Base-by-base conservation (phyloP, 441 rosid genomes). In the Eruca vesicaria region DNA sequence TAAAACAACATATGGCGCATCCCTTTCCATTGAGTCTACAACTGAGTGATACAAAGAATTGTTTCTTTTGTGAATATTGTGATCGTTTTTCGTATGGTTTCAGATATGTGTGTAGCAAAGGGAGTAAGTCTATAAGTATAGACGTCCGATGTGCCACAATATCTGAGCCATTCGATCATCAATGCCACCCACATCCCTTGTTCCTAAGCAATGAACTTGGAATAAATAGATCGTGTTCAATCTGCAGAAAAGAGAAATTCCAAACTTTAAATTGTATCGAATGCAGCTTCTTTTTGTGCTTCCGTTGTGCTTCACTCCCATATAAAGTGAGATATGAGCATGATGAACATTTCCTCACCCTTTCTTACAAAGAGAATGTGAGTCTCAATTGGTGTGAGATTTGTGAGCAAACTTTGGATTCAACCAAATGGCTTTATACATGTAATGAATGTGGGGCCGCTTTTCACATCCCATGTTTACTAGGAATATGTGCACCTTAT, bases 261-360 rank as follows among this genome's bases (percentile, higher is more conserved):
- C 50, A 14, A 43, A 15, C 50, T 38, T 12, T 5, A 93, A 74
- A 90, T 90, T 82, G 89, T 92, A 11, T 90, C 87, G 53, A 94
- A 90, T 1, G 95, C 87, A 82, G 90, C 96, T 83, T 90, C 97
- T 5, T 29, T 29, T 29, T 29, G 32, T 29, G 32, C 7, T 29
- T 29, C 1, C 5, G 5, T 5, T 29, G 32, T 29, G 32, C 32
- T 29, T 0, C 32, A 29, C 32, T 29, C 7, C 32, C 32, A 4
- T 4, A 29, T 29, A 5, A 29, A 29, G 32, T 29, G 32, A 2
- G 90, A 86, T 78, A 88, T 75, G 69, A 87, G 81, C 20, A 95
- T 29, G 32, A 85, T 11, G 89, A 90, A 50, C 92, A 85, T 3
- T 96, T 2, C 41, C 41, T 35, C 41, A 35, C 41, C 12, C 41